phyloP scores from a whole-genome alignment of 1,139 yeast species.

The Yamadazyma mexicana region DNA sequence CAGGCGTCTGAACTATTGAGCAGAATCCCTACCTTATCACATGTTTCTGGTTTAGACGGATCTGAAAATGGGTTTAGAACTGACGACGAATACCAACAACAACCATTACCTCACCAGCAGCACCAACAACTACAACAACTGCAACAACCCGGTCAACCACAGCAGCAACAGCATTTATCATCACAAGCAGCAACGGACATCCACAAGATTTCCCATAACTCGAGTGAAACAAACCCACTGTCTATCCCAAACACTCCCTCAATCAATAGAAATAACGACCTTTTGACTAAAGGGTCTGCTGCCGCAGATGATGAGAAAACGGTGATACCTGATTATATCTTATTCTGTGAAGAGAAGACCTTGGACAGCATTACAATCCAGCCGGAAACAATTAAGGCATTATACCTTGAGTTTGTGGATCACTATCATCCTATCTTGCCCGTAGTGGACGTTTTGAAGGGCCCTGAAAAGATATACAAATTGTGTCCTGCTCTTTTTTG shows the following conservation, averaged over 20 bases:
- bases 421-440: constrained; percentile 85
- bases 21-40: constrained; percentile 27
- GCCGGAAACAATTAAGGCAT: constrained; percentile 59
- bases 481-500: constrained; percentile 89
- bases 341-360: constrained; percentile 62
- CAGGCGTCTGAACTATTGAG: constrained; percentile 49
- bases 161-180: too few relatives aligned
- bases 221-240: constrained; percentile 17
- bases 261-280: constrained; percentile 17
- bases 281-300: constrained; percentile 3
- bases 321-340: constrained; percentile 36
- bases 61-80: not conserved
- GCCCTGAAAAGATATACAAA: constrained; percentile 77
- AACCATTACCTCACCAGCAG: not conserved
- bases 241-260: constrained; percentile 39
- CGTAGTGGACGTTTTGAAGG: constrained; percentile 75
- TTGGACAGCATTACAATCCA: constrained; percentile 65
- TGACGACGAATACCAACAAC: not conserved
- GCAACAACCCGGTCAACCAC: too few relatives aligned
- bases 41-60: not conserved
- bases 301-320: constrained; percentile 8
- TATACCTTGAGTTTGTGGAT: constrained; percentile 68
- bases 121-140: too few relatives aligned
- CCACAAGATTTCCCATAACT: constrained; percentile 8
- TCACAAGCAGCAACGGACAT: too few relatives aligned